Conservation (phyloP, 2,329 filamentous ascomycete genomes). For the Fusarium sp. region DNA sequence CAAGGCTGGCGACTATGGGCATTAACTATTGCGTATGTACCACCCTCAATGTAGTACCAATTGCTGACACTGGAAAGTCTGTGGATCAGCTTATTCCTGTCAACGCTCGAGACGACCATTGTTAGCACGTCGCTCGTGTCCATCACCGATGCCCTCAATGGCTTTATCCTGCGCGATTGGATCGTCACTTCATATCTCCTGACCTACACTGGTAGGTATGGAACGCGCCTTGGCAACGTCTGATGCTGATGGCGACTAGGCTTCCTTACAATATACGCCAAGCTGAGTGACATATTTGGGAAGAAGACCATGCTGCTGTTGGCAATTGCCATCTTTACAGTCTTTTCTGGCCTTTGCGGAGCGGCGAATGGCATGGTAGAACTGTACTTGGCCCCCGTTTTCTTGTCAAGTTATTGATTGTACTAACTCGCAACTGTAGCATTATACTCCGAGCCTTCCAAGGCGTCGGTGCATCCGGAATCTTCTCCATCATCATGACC, state of each 20-base stretch:
- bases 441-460: conserved; percentile 33
- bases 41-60: neutral
- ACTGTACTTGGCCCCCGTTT: neutral
- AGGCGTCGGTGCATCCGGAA: conserved; percentile 29
- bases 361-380: neutral
- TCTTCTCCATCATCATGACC: conserved; percentile 24
- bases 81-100: conserved; percentile 48
- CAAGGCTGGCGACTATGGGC: neutral
- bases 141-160: conserved; percentile 54
- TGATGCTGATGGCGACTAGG: conserved; percentile 6
- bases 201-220: conserved; percentile 56
- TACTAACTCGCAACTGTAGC: neutral
- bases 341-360: conserved; percentile 26
- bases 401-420: neutral
- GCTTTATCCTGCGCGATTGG: conserved; percentile 55
- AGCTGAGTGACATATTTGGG: conserved; percentile 28
- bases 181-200: conserved; percentile 62
- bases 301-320: conserved; percentile 24
- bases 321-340: conserved; percentile 19
- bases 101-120: conserved; percentile 61
- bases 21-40: neutral
- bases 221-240: neutral
- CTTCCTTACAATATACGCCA: conserved; percentile 31
- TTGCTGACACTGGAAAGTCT: neutral
- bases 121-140: conserved; percentile 63